Percentiles rank a stretch among this genome's conserved stretches.
Evolutionary conservation across 305 asterid genomes (phyloP).

Genomic region (Fraxinus paxiana): DNA sequence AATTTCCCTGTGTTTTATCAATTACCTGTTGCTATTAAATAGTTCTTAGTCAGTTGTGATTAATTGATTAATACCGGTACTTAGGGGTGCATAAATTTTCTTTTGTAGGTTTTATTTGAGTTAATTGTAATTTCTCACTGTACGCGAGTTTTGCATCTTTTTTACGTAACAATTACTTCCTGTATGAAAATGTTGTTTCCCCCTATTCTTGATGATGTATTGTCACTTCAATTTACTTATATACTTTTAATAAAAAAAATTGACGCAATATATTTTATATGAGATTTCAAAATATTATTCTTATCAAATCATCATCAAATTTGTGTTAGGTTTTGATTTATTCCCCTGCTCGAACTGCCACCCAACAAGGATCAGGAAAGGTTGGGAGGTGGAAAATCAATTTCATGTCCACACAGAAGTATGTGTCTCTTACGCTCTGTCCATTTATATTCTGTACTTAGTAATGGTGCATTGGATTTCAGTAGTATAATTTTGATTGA

Average conservation of each 20-base stretch:
- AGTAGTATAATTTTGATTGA: neutral
- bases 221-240: neutral
- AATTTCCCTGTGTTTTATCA: neutral
- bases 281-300: neutral
- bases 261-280: neutral
- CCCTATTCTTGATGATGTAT: neutral
- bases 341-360: constrained; percentile 87
- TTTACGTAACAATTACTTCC: neutral
- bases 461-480: neutral
- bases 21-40: neutral
- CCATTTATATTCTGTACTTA: neutral
- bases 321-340: constrained; percentile 43
- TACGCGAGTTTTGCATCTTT: neutral
- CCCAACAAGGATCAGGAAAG: constrained; percentile 90
- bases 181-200: neutral
- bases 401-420: constrained; percentile 81
- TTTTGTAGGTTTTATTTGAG: neutral
- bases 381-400: constrained; percentile 87
- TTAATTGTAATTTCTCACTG: neutral
- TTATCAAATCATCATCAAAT: neutral
- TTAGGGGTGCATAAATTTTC: constrained; percentile 12
- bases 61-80: neutral
- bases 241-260: neutral
- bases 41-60: neutral
- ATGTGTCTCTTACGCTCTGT: constrained; percentile 24